Evolutionary conservation across 108 stramenopile species (phyloP), one percentile per base, ranked within the genome.

Genomic region (Pseudonitzschia multistriata): DNA sequence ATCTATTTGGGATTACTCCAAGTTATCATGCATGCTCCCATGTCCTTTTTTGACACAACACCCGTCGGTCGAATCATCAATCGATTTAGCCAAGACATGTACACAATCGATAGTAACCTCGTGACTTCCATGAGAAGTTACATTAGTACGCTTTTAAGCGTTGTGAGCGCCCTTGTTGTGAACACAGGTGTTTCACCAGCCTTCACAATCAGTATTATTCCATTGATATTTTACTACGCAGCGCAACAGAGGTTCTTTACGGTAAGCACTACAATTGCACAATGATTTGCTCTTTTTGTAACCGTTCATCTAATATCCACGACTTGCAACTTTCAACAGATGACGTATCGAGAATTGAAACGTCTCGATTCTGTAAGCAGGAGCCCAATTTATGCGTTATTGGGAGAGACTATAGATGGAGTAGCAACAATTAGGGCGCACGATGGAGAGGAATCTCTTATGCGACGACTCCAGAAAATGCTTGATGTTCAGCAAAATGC

Each of bases 361-460:
- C 80, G 97, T 52, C 73, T 96, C 25, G 95, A 98, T 55, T 88
- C 91, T 24, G 83, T 93, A 8, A 72, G 66, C 47, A 74, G 96
- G 34, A 83, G 81, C 34, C 98, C 98, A 6, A 86, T 98, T 45
- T 98, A 96, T 86, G 90, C 95, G 0, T 79, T 96, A 67, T 83
- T 99, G 33, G 88, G 91, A 22, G 97, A 99, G 80, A 87, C 95
- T 0, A 73, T 98, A 21, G 96, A 93, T 66, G 98, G 96, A 22
- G 85, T 95, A 15, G 67, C 92, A 24, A 94, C 96, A 10, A 96
- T 99, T 49, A 87, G 97, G 36, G 97, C 99, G 0, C 98, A 91
- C 70, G 72, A 72, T 7, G 96, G 88, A 5, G 82, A 94, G 70
- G 33, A 63, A 19, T 66, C 82, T n/a, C 83, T 97, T 68, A 78